A percentile compares a stretch with the other conserved stretches of the same genome.
Evolutionary conservation across 805 yeast species (phyloP).

Genomic region (Barnettozyma siamensis): DNA sequence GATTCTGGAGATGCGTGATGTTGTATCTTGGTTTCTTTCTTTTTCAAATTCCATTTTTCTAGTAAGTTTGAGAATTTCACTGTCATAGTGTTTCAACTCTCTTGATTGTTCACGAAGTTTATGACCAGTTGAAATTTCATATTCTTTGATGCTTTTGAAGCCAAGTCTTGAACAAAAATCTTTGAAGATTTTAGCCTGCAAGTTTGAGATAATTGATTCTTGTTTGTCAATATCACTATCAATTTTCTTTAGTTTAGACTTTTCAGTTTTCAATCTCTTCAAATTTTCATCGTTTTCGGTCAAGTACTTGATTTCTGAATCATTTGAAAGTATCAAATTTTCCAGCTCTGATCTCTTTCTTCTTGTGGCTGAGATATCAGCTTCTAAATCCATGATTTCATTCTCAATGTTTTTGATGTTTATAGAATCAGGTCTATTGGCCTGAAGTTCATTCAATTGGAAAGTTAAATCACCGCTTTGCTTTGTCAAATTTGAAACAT

Average conservation of each 20-base stretch:
- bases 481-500: conserved; percentile 47
- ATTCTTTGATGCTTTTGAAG: conserved; percentile 54
- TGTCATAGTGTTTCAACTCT: conserved; percentile 55
- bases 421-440: conserved; percentile 45
- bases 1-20: conserved; percentile 40
- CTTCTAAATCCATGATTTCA: conserved; percentile 46
- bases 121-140: conserved; percentile 64
- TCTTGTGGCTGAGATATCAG: conserved; percentile 39
- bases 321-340: conserved; percentile 39
- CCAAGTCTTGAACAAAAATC: conserved; percentile 52
- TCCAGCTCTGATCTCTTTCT: conserved; percentile 38
- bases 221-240: conserved; percentile 24
- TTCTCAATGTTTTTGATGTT: conserved; percentile 52
- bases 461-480: conserved; percentile 44
- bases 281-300: conserved; percentile 27
- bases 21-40: conserved; percentile 51
- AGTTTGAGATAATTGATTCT: conserved; percentile 25
- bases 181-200: conserved; percentile 43
- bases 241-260: conserved; percentile 19
- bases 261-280: conserved; percentile 22
- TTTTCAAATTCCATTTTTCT: conserved; percentile 61
- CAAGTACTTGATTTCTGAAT: conserved; percentile 49
- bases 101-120: conserved; percentile 48
- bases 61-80: conserved; percentile 54
- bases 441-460: conserved; percentile 38